These are phyloP conservation scores for Stemphylium lycopersici DNA, from an alignment of 2,329 filamentous ascomycete species.

Conservation along the genomic window DNA sequence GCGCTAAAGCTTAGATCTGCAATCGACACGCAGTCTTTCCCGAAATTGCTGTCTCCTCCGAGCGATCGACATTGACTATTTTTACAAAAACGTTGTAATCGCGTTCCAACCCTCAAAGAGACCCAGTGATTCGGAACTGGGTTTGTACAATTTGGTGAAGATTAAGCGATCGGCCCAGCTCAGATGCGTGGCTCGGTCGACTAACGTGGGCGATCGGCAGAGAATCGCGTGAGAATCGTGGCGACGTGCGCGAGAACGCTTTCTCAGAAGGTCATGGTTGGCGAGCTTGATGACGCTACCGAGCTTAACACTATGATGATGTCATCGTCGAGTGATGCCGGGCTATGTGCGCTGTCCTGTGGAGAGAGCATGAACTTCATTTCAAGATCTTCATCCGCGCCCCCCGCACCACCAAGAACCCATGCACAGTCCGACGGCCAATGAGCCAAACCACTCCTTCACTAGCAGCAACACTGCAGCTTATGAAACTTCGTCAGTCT, in stretches of 20 bases:
- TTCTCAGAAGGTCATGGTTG: conserved; percentile 6
- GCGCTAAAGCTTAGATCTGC: conserved; percentile 13
- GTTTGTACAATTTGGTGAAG: conserved; percentile 1
- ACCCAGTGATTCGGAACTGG: conserved; percentile 5
- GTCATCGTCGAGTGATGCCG: conserved; percentile 11
- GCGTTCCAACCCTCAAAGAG: conserved; percentile 4
- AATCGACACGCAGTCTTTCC: conserved; percentile 12
- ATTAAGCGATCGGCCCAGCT: conserved; percentile 3
- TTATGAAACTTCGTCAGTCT: conserved; percentile 1
- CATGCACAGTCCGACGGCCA: background rate
- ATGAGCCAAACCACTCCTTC: background rate
- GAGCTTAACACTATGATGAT: conserved; percentile 3
- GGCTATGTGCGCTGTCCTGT: conserved; percentile 2
- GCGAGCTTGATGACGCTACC: conserved; percentile 3
- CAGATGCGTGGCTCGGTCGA: conserved; percentile 1
- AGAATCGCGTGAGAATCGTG: conserved; percentile 9
- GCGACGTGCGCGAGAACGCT: conserved; percentile 6
- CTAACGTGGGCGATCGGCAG: conserved; percentile 6
- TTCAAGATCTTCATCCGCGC: conserved; percentile 5
- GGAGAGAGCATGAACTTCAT: conserved; percentile 4
- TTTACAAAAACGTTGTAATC: conserved; percentile 13
- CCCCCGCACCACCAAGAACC: background rate
- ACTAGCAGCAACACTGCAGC: background rate
- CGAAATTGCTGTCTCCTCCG: conserved; percentile 10
- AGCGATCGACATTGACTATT: conserved; percentile 13